Conservation (phyloP, 2,329 filamentous ascomycete genomes). For the Septoria petroselini region DNA sequence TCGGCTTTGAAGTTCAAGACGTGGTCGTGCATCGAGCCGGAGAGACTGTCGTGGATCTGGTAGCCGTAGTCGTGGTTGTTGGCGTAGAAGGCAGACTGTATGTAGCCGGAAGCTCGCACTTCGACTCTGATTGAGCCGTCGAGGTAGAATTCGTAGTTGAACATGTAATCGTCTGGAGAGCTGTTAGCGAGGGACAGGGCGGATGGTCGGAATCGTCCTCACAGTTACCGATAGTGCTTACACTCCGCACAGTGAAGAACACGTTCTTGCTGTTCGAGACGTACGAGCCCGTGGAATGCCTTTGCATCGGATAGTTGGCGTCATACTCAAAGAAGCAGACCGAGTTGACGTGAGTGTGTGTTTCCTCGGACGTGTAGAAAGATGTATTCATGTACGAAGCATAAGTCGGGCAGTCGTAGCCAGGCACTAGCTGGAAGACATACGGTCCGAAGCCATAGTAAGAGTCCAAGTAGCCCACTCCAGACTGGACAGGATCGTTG, state of each 20-base stretch:
- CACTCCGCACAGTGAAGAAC: constrained; percentile 46
- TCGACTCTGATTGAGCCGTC: constrained; percentile 53
- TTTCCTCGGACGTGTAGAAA: constrained; percentile 47
- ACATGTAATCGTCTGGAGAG: constrained; percentile 34
- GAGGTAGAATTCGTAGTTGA: constrained; percentile 51
- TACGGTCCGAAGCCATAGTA: constrained; percentile 51
- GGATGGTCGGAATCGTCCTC: constrained; percentile 37
- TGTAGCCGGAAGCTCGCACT: constrained; percentile 54
- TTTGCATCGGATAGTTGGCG: constrained; percentile 50
- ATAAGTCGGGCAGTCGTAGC: constrained; percentile 54
- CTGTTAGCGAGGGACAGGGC: not conserved
- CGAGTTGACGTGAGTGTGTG: constrained; percentile 48
- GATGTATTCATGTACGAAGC: constrained; percentile 51
- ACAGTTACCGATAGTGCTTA: constrained; percentile 55
- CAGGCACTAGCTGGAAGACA: constrained; percentile 47
- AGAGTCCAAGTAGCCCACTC: constrained; percentile 48
- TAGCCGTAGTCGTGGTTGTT: constrained; percentile 51
- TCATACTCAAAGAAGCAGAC: constrained; percentile 57
- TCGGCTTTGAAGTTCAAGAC: constrained; percentile 57
- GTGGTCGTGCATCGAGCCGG: constrained; percentile 55
- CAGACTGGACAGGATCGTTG: constrained; percentile 47
- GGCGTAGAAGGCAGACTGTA: constrained; percentile 48
- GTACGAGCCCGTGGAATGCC: constrained; percentile 46
- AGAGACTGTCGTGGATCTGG: constrained; percentile 49
- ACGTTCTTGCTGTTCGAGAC: constrained; percentile 47